phyloP scores from a whole-genome alignment of 208 protist genomes.

The Acanthamoeba sp. region DNA sequence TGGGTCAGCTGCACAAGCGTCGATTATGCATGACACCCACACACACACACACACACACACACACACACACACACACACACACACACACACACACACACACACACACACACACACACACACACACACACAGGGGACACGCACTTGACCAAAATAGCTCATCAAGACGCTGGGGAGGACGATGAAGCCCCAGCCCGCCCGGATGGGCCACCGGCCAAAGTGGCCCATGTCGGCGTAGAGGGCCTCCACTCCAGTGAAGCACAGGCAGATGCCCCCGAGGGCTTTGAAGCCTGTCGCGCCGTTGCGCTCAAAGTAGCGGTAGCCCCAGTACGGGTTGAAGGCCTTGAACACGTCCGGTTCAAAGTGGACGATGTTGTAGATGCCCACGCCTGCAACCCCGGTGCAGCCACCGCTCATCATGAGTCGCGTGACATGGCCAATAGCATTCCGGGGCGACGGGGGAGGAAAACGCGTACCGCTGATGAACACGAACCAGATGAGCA shows the following conservation, averaged over 20 bases:
- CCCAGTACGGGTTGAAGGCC: conserved; percentile 25
- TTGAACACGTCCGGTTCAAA: background rate
- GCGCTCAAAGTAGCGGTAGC: background rate
- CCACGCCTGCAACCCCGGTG: background rate
- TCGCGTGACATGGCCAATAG: background rate
- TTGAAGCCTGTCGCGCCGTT: background rate
- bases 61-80: too few species aligned
- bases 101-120: too few species aligned
- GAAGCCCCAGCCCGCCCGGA: background rate
- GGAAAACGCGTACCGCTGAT: conserved; percentile 10
- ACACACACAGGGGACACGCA: too few species aligned
- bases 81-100: too few species aligned
- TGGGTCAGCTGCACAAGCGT: too few species aligned
- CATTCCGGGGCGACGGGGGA: background rate
- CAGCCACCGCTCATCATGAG: background rate
- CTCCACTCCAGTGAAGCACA: conserved; percentile 58
- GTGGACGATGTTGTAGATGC: conserved; percentile 22
- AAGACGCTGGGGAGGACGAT: background rate
- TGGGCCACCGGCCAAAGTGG: conserved; percentile 46
- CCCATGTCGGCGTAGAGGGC: conserved; percentile 65
- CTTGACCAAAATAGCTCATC: background rate
- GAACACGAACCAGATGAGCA: conserved; percentile 3
- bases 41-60: too few species aligned
- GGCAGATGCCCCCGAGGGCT: conserved; percentile 31
- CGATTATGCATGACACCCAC: too few species aligned